A percentile compares a stretch with the other conserved stretches of the same genome.
Evolutionary conservation across 192 early-diverging fungal genomes (phyloP).

Genomic region (Powellomyces hirtus): DNA sequence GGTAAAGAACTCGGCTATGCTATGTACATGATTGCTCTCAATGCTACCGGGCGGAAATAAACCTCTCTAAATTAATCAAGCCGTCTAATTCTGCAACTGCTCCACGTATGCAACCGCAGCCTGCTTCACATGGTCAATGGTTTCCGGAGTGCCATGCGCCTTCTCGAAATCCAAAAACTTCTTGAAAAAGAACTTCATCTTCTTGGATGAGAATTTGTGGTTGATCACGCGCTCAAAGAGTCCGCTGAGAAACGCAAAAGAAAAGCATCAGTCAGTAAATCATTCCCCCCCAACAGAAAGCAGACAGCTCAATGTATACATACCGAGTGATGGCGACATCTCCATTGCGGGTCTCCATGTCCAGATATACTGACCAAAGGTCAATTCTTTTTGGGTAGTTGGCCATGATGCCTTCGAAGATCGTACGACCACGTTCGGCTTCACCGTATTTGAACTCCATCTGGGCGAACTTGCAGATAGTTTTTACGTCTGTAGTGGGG

Average conservation of each 20-base stretch:
- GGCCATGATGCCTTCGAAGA: constrained; percentile 93
- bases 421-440: constrained; percentile 93
- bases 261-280: constrained; percentile 4
- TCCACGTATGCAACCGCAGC: constrained; percentile 84
- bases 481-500: constrained; percentile 77
- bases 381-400: constrained; percentile 92
- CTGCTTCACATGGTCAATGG: constrained; percentile 85
- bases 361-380: constrained; percentile 95
- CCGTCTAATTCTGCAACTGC: constrained; percentile 3
- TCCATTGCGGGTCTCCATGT: constrained; percentile 87
- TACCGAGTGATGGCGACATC: constrained; percentile 65
- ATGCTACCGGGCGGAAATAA: no score
- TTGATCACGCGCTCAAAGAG: constrained; percentile 89
- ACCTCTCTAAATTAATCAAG: background rate
- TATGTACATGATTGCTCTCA: no score
- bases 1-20: no score
- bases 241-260: constrained; percentile 33
- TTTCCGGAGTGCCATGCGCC: constrained; percentile 72
- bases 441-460: constrained; percentile 98
- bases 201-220: constrained; percentile 91
- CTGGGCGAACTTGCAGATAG: constrained; percentile 91
- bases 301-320: background rate
- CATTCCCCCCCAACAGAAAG: background rate
- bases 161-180: constrained; percentile 97
- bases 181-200: constrained; percentile 99